Conservation (phyloP, 345 rosid species). For the Salix udensis region DNA sequence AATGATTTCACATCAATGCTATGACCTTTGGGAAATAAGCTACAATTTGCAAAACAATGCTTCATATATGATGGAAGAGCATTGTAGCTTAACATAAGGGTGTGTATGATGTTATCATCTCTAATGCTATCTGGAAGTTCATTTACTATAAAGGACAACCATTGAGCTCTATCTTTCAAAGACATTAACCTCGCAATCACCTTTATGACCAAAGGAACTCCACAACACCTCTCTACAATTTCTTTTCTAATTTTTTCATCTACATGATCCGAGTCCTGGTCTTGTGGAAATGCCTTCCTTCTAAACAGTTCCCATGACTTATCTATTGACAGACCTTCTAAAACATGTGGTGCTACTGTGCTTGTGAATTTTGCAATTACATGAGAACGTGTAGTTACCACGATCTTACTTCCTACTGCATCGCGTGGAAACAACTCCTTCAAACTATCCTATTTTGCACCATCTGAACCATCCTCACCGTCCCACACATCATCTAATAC, state of each 20-base stretch:
- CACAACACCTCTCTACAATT: neutral
- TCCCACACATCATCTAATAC: conserved; percentile 28
- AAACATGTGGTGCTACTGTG: neutral
- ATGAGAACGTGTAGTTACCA: neutral
- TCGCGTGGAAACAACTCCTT: neutral
- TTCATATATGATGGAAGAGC: conserved; percentile 35
- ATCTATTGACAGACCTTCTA: neutral
- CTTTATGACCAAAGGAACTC: neutral
- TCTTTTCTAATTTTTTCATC: neutral
- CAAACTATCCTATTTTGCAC: neutral
- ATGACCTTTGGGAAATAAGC: conserved; percentile 32
- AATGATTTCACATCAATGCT: conserved; percentile 11
- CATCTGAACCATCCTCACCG: neutral
- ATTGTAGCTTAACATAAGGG: conserved; percentile 31
- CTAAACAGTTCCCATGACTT: neutral
- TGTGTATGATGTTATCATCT: conserved; percentile 10
- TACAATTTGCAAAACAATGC: conserved; percentile 38
- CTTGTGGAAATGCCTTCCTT: neutral
- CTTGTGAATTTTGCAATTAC: neutral
- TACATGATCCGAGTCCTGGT: neutral
- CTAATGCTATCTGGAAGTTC: neutral
- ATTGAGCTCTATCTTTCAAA: neutral
- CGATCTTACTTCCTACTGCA: neutral
- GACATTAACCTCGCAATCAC: neutral
- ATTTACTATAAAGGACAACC: conserved; percentile 2